Evolutionary conservation across 495 filamentous ascomycete genomes (phyloP).

Genomic region (Penicillium roqueforti): DNA sequence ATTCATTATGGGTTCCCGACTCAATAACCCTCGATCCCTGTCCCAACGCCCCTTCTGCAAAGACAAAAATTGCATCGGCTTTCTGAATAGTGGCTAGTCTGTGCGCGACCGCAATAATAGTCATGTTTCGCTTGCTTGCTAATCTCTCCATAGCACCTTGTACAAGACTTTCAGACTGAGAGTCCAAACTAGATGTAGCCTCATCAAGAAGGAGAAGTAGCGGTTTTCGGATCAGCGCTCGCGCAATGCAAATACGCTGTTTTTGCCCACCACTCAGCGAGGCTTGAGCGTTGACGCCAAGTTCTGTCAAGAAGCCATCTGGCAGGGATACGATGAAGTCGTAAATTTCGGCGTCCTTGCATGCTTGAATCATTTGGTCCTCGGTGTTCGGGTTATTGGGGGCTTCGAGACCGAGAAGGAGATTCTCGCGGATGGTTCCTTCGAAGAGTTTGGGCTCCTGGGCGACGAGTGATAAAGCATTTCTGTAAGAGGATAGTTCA

Average conservation of each 20-base stretch:
- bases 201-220: constrained; percentile 54
- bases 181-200: constrained; percentile 56
- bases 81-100: constrained; percentile 65
- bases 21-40: constrained; percentile 56
- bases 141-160: constrained; percentile 27
- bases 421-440: constrained; percentile 49
- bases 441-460: constrained; percentile 51
- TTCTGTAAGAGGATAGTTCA: constrained; percentile 30
- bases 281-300: constrained; percentile 54
- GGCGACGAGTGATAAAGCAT: constrained; percentile 44
- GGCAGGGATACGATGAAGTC: constrained; percentile 53
- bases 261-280: constrained; percentile 54
- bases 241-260: constrained; percentile 49
- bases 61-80: constrained; percentile 68
- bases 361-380: constrained; percentile 50
- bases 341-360: constrained; percentile 53
- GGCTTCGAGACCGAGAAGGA: constrained; percentile 42
- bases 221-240: constrained; percentile 44
- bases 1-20: constrained; percentile 52
- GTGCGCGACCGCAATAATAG: constrained; percentile 71
- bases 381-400: constrained; percentile 28
- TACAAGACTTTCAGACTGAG: constrained; percentile 39
- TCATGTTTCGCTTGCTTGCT: constrained; percentile 59
- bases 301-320: constrained; percentile 55
- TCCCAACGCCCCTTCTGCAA: constrained; percentile 30